Base-by-base conservation (phyloP, 192 early-diverging fungal genomes). In the Paraglomus brasilianum region DNA sequence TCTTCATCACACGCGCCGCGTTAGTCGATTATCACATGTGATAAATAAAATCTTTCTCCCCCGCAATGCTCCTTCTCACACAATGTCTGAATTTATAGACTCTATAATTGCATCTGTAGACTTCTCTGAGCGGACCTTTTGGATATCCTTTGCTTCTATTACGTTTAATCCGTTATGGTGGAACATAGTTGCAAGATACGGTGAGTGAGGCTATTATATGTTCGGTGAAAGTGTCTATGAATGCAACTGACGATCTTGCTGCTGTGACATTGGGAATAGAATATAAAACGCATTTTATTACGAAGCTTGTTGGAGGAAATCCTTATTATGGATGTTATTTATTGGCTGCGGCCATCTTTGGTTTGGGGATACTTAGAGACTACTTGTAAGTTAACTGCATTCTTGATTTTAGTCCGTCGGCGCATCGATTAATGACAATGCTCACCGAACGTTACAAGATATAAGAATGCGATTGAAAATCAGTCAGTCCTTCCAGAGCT, bases 91-190 rank as follows among this genome's bases (percentile, higher is more conserved):
- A 30, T 1, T 30, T 30, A 30, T 30, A 30, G 3, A 30, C 30
- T 30, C 30, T 3, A 30, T 30, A 30, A 30, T 56, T 1, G 51
- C 52, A 17, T 24, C 8, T 0, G 48, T 94, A 46, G 83, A 93
- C 77, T 85, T 86, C 66, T 71, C 71, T 47, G 78, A 91, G 72
- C 74, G 84, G 17, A 80, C 85, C 21, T 80, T 96, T 46, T 92
- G 87, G 82, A 57, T 88, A 49, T 70, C 88, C 21, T 74, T 90
- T 19, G 89, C 77, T 11, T 85, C 83, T 62, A 91, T 96, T 49
- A 66, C 89, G 15, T 95, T 96, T 81, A 94, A 94, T 62, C 94
- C 94, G 47, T 74, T 85, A 22, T 91, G 88, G 73, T 96, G 94
- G 94, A 96, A 96, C 79, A 86, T 92, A 38, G 91, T 88, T 8